Conservation (phyloP, 75 land plant genomes). For the Pinus taeda region DNA sequence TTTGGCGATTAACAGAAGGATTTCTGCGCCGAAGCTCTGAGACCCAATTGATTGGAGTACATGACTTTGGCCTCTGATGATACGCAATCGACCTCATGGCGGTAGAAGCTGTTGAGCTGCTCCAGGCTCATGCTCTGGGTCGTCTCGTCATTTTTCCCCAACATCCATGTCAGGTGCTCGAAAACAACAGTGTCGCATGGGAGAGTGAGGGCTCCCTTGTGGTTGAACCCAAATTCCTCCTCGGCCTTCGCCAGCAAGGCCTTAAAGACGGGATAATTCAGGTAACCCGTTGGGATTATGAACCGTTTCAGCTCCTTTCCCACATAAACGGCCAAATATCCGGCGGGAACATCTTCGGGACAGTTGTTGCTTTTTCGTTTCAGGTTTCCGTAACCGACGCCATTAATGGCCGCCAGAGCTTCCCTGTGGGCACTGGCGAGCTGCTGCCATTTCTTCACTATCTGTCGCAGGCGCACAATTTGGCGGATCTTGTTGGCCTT, state of each 20-base stretch:
- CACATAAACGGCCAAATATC: constrained; percentile 63
- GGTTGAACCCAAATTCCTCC: constrained; percentile 82
- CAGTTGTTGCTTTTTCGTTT: neutral
- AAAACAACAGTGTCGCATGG: constrained; percentile 74
- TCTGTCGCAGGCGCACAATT: constrained; percentile 62
- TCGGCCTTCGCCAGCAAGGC: constrained; percentile 64
- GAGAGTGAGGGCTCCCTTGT: constrained; percentile 61
- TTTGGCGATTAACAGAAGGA: no score
- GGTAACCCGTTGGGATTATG: constrained; percentile 56
- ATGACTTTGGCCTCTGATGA: no score
- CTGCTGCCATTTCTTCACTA: constrained; percentile 67
- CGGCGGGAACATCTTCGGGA: constrained; percentile 44
- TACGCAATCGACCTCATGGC: no score
- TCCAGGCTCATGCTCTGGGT: constrained; percentile 6
- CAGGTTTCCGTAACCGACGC: neutral
- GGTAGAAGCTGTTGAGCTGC: neutral
- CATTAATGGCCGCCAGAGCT: neutral
- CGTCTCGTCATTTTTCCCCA: constrained; percentile 33
- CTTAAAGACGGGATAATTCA: constrained; percentile 59
- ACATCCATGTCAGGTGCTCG: constrained; percentile 59
- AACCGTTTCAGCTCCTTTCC: constrained; percentile 64
- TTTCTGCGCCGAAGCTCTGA: no score
- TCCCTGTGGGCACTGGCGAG: constrained; percentile 33
- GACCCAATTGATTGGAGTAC: no score
- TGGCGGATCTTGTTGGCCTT: constrained; percentile 69